Conservation (phyloP, 257 asterid species). For the Solanum rostratum region DNA sequence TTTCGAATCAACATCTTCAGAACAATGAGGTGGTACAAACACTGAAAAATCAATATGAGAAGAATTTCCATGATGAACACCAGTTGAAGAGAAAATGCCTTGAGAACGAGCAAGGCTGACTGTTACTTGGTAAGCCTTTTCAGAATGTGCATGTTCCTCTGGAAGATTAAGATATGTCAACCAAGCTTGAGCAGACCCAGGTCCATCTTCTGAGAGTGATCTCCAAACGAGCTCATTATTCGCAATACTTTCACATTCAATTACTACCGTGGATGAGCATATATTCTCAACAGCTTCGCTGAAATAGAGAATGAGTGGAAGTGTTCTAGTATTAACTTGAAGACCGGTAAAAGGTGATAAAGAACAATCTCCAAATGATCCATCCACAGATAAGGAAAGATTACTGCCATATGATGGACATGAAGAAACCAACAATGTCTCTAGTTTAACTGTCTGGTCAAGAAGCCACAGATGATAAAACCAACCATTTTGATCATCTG, state of each 20-base stretch:
- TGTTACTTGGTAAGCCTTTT: constrained; percentile 41
- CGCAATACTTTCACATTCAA: constrained; percentile 39
- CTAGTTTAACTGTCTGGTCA: constrained; percentile 52
- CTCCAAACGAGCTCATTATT: constrained; percentile 40
- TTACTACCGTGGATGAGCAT: constrained; percentile 50
- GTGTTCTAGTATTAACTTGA: constrained; percentile 23
- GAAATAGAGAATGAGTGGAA: constrained; percentile 69
- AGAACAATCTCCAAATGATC: constrained; percentile 9
- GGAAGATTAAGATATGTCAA: constrained; percentile 44
- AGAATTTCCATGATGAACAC: constrained; percentile 38
- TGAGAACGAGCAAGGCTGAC: constrained; percentile 34
- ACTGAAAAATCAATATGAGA: constrained; percentile 40
- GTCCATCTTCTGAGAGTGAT: constrained; percentile 45
- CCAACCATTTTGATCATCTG: constrained; percentile 99
- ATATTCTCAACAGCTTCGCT: constrained; percentile 68
- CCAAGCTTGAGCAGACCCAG: constrained; percentile 61
- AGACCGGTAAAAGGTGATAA: constrained; percentile 22
- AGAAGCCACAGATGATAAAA: constrained; percentile 94
- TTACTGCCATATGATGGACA: constrained; percentile 70
- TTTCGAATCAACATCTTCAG: constrained; percentile 20
- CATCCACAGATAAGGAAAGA: constrained; percentile 29
- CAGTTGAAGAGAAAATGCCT: constrained; percentile 50
- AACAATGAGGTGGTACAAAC: constrained; percentile 20
- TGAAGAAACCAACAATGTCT: constrained; percentile 52
- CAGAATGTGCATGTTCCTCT: constrained; percentile 25